Conservation (phyloP, 805 yeast genomes). For the Yamadazyma insecticola region DNA sequence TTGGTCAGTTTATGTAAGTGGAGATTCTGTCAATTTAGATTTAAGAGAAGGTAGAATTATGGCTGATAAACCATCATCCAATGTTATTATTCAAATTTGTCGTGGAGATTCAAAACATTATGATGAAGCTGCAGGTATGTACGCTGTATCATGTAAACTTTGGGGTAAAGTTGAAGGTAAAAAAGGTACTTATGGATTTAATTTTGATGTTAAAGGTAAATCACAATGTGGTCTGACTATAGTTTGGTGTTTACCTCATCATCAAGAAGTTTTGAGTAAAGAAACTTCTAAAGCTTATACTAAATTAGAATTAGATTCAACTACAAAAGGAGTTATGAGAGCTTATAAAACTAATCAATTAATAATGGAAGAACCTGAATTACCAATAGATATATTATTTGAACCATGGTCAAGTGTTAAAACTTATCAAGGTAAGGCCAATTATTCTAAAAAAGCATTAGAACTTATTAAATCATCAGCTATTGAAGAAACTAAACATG, state of each 20-base stretch:
- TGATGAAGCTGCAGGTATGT: conserved; percentile 31
- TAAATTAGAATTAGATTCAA: conserved; percentile 38
- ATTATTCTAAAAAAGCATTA: conserved; percentile 27
- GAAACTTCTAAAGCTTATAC: conserved; percentile 23
- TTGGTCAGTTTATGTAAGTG: conserved; percentile 64
- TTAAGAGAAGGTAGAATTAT: conserved; percentile 39
- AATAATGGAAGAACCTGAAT: conserved; percentile 33
- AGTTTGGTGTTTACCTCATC: conserved; percentile 53
- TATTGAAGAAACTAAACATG: conserved; percentile 47
- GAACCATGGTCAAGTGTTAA: conserved; percentile 57
- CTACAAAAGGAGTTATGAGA: conserved; percentile 46
- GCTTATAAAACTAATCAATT: conserved; percentile 40
- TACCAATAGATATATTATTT: conserved; percentile 39
- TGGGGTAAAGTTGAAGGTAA: conserved; percentile 10
- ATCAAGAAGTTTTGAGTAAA: conserved; percentile 33
- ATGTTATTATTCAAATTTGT: conserved; percentile 55
- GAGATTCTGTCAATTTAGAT: conserved; percentile 16
- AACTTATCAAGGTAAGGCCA: conserved; percentile 19
- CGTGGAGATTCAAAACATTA: conserved; percentile 37
- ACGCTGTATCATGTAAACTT: conserved; percentile 18
- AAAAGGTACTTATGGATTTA: conserved; percentile 24
- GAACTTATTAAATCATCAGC: conserved; percentile 45
- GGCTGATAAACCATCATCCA: conserved; percentile 35
- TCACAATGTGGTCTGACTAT: conserved; percentile 24
- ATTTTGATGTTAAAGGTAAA: conserved; percentile 23